A percentile compares a stretch with the other conserved stretches of the same genome.
Conservation (phyloP, 192 early-diverging fungal genomes). For the Coemansia guatemalensis region DNA sequence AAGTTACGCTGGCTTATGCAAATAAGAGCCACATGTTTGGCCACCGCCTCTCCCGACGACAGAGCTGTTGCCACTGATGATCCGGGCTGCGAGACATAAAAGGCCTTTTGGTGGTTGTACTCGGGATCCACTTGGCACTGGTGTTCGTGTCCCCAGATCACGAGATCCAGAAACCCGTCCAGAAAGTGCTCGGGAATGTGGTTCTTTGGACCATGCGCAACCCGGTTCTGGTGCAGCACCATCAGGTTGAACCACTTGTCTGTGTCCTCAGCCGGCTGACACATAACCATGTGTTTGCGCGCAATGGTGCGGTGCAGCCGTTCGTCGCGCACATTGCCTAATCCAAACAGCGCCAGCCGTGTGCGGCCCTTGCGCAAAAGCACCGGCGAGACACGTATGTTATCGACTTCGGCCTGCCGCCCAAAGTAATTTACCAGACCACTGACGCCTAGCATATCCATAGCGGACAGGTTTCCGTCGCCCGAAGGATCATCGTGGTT, state of each 20-base stretch:
- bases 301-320: constrained; percentile 77
- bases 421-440: constrained; percentile 97
- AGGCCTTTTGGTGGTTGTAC: constrained; percentile 61
- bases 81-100: constrained; percentile 88
- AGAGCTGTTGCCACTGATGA: constrained; percentile 91
- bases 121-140: constrained; percentile 84
- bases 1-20: constrained; percentile 68
- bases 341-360: constrained; percentile 79
- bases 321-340: constrained; percentile 93
- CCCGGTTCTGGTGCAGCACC: constrained; percentile 91
- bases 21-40: constrained; percentile 63
- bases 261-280: constrained; percentile 63
- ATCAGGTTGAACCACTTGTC: constrained; percentile 89
- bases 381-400: constrained; percentile 77
- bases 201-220: constrained; percentile 74
- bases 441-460: constrained; percentile 75
- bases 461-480: constrained; percentile 76
- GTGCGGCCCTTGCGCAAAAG: constrained; percentile 77
- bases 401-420: constrained; percentile 64
- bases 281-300: constrained; percentile 68
- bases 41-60: constrained; percentile 74
- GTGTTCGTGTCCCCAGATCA: constrained; percentile 98
- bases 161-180: constrained; percentile 75
- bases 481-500: constrained; percentile 97
- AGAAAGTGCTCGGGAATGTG: constrained; percentile 89